These are phyloP conservation scores for Solanum boliviense DNA, from an alignment of 257 asterid genomes.

Conservation along the genomic window DNA sequence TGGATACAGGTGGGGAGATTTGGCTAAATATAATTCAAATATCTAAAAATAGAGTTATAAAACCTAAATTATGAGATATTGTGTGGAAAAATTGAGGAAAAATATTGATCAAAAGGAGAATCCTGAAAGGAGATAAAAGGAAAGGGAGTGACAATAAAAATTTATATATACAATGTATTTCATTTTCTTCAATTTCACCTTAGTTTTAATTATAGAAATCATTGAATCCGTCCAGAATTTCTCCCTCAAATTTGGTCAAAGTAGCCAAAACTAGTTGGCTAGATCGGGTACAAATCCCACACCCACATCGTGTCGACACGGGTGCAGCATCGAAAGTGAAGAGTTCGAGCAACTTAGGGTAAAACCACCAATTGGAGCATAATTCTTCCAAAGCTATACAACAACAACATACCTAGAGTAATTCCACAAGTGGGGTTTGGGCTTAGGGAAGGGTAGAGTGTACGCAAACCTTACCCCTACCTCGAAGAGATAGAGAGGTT, in stretches of 20 bases:
- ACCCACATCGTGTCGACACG: background rate
- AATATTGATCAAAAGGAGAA: background rate
- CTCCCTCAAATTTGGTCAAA: background rate
- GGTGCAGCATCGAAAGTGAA: background rate
- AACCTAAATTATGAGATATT: background rate
- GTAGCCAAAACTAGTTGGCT: background rate
- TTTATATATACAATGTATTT: no score
- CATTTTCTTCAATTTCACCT: background rate
- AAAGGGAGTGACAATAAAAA: background rate
- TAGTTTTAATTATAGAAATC: background rate
- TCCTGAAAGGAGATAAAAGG: background rate
- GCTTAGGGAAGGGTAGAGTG: background rate
- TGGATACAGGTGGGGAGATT: background rate
- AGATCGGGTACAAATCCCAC: background rate
- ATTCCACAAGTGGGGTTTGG: background rate
- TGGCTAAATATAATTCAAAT: background rate
- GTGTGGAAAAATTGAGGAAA: background rate
- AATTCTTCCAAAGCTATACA: background rate
- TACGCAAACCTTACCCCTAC: background rate
- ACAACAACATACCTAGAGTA: background rate
- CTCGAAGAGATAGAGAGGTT: background rate
- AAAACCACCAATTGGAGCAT: background rate
- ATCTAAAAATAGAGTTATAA: background rate
- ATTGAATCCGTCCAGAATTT: background rate
- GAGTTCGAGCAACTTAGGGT: background rate